phyloP scores from a whole-genome alignment of 2,329 filamentous ascomycete genomes.

The Arthroderma uncinatum region DNA sequence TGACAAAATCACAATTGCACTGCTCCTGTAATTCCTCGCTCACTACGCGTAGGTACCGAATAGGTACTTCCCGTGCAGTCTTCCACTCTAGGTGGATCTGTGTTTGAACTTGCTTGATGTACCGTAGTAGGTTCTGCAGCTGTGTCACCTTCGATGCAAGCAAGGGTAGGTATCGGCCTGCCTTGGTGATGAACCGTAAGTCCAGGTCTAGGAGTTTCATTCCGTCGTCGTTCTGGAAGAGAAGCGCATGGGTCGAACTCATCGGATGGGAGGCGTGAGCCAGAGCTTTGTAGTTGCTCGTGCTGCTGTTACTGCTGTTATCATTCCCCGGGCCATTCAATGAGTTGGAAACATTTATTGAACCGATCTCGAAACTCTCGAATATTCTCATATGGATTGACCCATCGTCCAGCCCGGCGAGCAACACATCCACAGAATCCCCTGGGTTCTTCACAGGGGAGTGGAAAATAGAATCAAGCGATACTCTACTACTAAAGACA shows the following conservation, averaged over 20 bases:
- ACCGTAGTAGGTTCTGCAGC: slow-evolving; percentile 73
- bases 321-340: neutral
- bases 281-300: slow-evolving; percentile 33
- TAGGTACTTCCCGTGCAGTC: slow-evolving; percentile 66
- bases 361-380: slow-evolving; percentile 69
- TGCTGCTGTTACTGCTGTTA: slow-evolving; percentile 29
- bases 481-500: slow-evolving; percentile 58
- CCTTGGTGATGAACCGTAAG: slow-evolving; percentile 65
- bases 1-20: slow-evolving; percentile 53
- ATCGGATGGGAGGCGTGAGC: slow-evolving; percentile 61
- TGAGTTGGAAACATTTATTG: slow-evolving; percentile 32
- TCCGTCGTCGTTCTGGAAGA: slow-evolving; percentile 38
- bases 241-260: slow-evolving; percentile 63
- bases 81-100: slow-evolving; percentile 77
- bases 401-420: slow-evolving; percentile 61
- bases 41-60: slow-evolving; percentile 64
- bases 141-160: slow-evolving; percentile 79
- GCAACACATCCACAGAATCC: slow-evolving; percentile 66
- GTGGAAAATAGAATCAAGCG: slow-evolving; percentile 59
- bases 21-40: slow-evolving; percentile 62
- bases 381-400: slow-evolving; percentile 69
- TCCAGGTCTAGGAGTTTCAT: slow-evolving; percentile 60
- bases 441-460: slow-evolving; percentile 52
- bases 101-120: slow-evolving; percentile 67
- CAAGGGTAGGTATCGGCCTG: slow-evolving; percentile 67